Base-by-base conservation (phyloP, 2,329 filamentous ascomycete genomes). In the Cercospora nicotianae region DNA sequence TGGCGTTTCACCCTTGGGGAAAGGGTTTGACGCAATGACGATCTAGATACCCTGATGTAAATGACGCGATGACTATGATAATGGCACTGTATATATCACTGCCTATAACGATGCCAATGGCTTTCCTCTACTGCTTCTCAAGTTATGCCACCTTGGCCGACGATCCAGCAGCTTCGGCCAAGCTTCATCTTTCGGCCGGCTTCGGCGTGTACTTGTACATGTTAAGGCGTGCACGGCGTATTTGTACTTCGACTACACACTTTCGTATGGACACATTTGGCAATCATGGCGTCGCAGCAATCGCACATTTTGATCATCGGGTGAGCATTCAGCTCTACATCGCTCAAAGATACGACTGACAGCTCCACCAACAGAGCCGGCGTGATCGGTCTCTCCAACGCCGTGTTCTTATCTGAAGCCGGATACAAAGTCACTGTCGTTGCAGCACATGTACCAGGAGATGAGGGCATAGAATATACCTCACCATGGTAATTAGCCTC, bases 321-420 rank as follows among this genome's bases (percentile, higher is more conserved):
- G 72, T 73, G 36, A 28, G 67, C 58, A 36, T 30, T 3, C 13
- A 12, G 10, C 23, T 23, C 18, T 18, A 31, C 31, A 26, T 39
- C 30, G 18, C n/a, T 23, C 18, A 10, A 31, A 23, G 13, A 63
- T 28, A 18, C 59, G 4, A 61, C 55, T 68, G 63, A 66, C 60
- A 36, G 45, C 42, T 65, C 23, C 23, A 26, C 28, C 57, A 8
- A 18, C 68, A 80, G 83, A n/a, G 83, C 82, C 5, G 83, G 83
- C 1, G 79, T 85, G 4, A 81, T 81, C 10, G 83, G 81, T 18
- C 79, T 85, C 3, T 82, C 83, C 68, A 81, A 79, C 13, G 79
- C 83, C 3, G 70, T 83, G n/a, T 76, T 77, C 30, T 76, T 84
- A 5, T 78, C 81, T 6, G 78, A 81, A 69, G 75, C 76, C 18